Percentiles rank a stretch among this genome's conserved stretches.
phyloP scores from a whole-genome alignment of 345 rosid species.

The Ailanthus altissimus region DNA sequence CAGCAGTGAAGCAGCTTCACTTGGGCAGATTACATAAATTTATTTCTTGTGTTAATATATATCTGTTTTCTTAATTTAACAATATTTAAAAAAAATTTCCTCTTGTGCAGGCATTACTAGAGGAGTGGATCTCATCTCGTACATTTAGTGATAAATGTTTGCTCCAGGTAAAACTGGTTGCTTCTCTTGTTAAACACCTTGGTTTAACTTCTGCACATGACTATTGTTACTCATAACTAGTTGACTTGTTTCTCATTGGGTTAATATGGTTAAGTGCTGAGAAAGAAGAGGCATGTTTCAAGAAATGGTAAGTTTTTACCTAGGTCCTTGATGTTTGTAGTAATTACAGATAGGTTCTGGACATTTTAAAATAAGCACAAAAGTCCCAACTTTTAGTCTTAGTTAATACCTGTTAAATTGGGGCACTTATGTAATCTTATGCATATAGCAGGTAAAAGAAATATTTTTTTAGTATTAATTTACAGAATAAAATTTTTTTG shows the following conservation, averaged over 20 bases:
- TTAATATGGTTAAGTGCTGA: constrained; percentile 1
- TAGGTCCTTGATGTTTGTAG: too few relatives aligned
- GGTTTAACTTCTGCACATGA: not conserved
- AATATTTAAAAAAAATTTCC: constrained; percentile 3
- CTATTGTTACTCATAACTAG: not conserved
- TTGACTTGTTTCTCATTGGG: not conserved
- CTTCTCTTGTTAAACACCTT: not conserved
- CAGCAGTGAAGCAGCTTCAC: constrained; percentile 1
- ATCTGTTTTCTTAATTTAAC: constrained; percentile 11
- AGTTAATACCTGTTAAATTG: too few relatives aligned
- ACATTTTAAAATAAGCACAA: too few relatives aligned
- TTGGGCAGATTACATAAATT: constrained; percentile 2
- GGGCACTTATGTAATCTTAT: too few relatives aligned
- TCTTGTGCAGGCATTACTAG: constrained; percentile 73
- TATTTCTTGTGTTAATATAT: not conserved
- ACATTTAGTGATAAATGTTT: constrained; percentile 59
- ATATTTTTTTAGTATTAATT: too few relatives aligned
- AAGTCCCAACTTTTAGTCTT: too few relatives aligned
- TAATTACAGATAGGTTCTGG: too few relatives aligned
- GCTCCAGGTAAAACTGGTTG: constrained; percentile 49
- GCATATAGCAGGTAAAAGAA: too few relatives aligned
- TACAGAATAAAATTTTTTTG: too few relatives aligned
- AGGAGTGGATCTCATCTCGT: constrained; percentile 83
- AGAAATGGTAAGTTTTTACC: not conserved
- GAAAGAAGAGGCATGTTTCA: not conserved